Conservation (phyloP, 2,329 filamentous ascomycete genomes). For the Apiospora rasikravindrae region DNA sequence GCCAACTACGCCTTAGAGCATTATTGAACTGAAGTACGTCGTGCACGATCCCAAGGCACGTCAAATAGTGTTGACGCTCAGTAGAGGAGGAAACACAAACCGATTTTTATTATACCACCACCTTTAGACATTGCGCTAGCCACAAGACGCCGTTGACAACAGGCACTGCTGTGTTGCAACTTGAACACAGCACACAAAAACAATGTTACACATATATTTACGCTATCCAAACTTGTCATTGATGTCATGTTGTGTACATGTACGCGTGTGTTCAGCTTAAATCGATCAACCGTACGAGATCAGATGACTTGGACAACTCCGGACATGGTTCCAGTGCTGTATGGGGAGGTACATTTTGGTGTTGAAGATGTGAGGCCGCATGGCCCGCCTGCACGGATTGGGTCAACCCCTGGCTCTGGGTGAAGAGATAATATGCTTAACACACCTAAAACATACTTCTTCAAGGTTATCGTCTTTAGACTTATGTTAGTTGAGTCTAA, state of each 20-base stretch:
- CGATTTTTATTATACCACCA: neutral
- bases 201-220: neutral
- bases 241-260: neutral
- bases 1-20: neutral
- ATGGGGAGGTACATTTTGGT: neutral
- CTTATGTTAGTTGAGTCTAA: neutral
- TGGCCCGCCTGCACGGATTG: neutral
- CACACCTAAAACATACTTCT: neutral
- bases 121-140: neutral
- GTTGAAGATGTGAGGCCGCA: neutral
- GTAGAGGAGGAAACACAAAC: neutral
- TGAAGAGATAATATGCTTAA: constrained; percentile 7
- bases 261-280: neutral
- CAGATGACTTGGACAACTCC: neutral
- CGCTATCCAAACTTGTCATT: neutral
- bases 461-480: constrained; percentile 14
- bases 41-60: neutral
- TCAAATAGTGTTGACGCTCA: neutral
- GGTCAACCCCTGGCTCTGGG: neutral
- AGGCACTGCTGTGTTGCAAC: neutral
- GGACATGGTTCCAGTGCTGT: neutral
- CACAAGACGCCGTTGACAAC: neutral
- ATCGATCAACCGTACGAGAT: neutral
- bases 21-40: neutral
- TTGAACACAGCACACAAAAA: neutral